Base-by-base conservation (phyloP, 768 basidiomycete genomes). In the Tricholoma terreum region DNA sequence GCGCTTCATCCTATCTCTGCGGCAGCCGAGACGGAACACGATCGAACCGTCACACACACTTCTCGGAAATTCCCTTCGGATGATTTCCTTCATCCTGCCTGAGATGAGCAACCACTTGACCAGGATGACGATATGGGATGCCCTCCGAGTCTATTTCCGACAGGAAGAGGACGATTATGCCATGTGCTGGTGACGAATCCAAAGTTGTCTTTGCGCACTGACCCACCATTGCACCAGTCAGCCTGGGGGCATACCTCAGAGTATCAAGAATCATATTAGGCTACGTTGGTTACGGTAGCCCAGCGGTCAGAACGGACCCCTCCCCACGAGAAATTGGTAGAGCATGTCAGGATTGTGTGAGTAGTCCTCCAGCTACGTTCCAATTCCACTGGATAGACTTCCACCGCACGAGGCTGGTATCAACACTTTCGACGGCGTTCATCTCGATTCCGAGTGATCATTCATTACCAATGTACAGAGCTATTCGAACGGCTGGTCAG, bases 241-340 rank as follows among this genome's bases (percentile, higher is more conserved):
- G 73, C 22, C 62, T 79, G 15, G 77, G 77, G 9, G 72, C 76
- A 11, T 83, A 84, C 3, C 68, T 84, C 42, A 80, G 85, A 64
- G 78, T 87, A 2, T 86, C 84, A 24, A 81, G 77, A 69, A 74
- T 86, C 55, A 84, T 87, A 46, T 71, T 87, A 0, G 86, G 86
- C 2, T 78, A 75, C 52, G 82, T 84, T 82, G 71, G 73, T 14
- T 85, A 84, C 60, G 84, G 79, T 21, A 65, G 64, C 21, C 72
- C 73, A 80, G 12, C 84, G 83, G 79, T 75, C 80, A 63, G 54
- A 61, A 22, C 76, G 78, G 78, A 69, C 73, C 30, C 62, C 81
- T 1, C 67, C 65, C 6, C 79, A 82, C 54, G 76, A 79, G 27
- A 79, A 81, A 52, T 72, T 70, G 3, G 69, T 79, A 14, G 69